These are phyloP conservation scores for Cercophora samala DNA, from an alignment of 495 filamentous ascomycete species.

Conservation along the genomic window DNA sequence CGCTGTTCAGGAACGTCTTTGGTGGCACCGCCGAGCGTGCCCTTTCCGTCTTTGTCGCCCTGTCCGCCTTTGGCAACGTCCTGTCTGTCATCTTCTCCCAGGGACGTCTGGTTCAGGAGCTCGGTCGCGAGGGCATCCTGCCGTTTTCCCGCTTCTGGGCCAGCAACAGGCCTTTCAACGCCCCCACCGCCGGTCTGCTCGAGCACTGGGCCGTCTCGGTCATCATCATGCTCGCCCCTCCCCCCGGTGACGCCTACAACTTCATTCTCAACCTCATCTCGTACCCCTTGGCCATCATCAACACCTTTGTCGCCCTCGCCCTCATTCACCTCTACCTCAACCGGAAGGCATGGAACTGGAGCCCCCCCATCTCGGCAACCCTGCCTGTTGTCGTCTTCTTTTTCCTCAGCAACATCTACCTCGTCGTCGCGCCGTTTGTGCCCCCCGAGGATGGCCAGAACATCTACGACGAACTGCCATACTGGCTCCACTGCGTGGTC, in stretches of 20 bases:
- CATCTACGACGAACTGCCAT: slow-evolving; percentile 42
- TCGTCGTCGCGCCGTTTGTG: slow-evolving; percentile 45
- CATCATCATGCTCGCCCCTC: slow-evolving; percentile 60
- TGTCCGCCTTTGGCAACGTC: slow-evolving; percentile 72
- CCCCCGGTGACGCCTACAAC: slow-evolving; percentile 62
- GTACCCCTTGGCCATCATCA: slow-evolving; percentile 60
- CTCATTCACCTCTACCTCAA: slow-evolving; percentile 56
- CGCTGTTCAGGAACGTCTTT: slow-evolving; percentile 67
- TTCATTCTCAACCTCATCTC: slow-evolving; percentile 61
- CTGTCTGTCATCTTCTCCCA: slow-evolving; percentile 68
- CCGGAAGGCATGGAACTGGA: slow-evolving; percentile 40
- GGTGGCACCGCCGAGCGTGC: slow-evolving; percentile 54
- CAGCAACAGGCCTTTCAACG: slow-evolving; percentile 61
- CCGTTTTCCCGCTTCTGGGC: slow-evolving; percentile 62
- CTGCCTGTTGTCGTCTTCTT: slow-evolving; percentile 47
- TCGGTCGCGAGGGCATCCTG: slow-evolving; percentile 63
- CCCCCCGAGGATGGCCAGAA: slow-evolving; percentile 42
- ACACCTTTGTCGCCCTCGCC: slow-evolving; percentile 55
- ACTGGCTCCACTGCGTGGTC: slow-evolving; percentile 48
- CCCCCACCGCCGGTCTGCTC: slow-evolving; percentile 59
- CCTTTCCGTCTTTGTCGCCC: slow-evolving; percentile 66
- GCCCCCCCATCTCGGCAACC: slow-evolving; percentile 43
- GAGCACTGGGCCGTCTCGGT: slow-evolving; percentile 59
- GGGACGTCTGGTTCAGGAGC: slow-evolving; percentile 61
- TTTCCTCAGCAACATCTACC: slow-evolving; percentile 47